A percentile compares a stretch with the other conserved stretches of the same genome.
These are phyloP conservation scores for Pseudogymnoascus sp. DNA, from an alignment of 2,329 filamentous ascomycete genomes.

Conservation along the genomic window DNA sequence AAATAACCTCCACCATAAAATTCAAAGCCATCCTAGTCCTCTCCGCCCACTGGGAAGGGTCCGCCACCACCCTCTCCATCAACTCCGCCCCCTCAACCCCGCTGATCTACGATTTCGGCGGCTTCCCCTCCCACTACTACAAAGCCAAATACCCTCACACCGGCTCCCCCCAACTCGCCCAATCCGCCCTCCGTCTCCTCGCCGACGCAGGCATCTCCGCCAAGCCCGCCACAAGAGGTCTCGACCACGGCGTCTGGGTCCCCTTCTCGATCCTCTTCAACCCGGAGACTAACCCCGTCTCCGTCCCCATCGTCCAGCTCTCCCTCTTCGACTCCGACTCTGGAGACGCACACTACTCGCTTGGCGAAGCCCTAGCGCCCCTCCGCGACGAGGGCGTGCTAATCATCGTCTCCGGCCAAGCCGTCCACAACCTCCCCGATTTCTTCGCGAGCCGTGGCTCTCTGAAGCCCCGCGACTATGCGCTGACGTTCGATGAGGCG, in stretches of 20 bases:
- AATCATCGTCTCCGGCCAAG: slow-evolving; percentile 66
- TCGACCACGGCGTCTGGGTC: slow-evolving; percentile 70
- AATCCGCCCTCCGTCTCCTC: slow-evolving; percentile 47
- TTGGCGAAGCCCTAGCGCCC: slow-evolving; percentile 57
- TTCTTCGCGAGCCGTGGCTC: slow-evolving; percentile 35
- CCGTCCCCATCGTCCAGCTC: slow-evolving; percentile 63
- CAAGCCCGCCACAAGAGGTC: slow-evolving; percentile 50
- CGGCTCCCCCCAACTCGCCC: slow-evolving; percentile 51
- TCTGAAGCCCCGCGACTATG: slow-evolving; percentile 45
- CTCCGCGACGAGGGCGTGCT: slow-evolving; percentile 59
- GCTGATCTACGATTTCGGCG: slow-evolving; percentile 69
- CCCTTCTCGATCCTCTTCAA: slow-evolving; percentile 51
- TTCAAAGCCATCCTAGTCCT: slow-evolving; percentile 67
- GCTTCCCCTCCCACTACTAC: slow-evolving; percentile 63
- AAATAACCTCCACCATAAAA: slow-evolving; percentile 62
- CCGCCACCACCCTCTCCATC: slow-evolving; percentile 47
- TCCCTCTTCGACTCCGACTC: slow-evolving; percentile 59
- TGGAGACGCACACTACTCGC: slow-evolving; percentile 54
- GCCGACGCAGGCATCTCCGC: slow-evolving; percentile 49
- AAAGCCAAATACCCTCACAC: slow-evolving; percentile 55
- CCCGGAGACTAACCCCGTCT: slow-evolving; percentile 50
- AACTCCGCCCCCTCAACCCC: slow-evolving; percentile 57
- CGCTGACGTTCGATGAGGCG: slow-evolving; percentile 49
- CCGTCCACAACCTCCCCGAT: slow-evolving; percentile 60
- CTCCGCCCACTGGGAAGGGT: slow-evolving; percentile 68